These are phyloP conservation scores for Suhomyces kilbournensis DNA, from an alignment of 805 yeast genomes.

Conservation along the genomic window DNA sequence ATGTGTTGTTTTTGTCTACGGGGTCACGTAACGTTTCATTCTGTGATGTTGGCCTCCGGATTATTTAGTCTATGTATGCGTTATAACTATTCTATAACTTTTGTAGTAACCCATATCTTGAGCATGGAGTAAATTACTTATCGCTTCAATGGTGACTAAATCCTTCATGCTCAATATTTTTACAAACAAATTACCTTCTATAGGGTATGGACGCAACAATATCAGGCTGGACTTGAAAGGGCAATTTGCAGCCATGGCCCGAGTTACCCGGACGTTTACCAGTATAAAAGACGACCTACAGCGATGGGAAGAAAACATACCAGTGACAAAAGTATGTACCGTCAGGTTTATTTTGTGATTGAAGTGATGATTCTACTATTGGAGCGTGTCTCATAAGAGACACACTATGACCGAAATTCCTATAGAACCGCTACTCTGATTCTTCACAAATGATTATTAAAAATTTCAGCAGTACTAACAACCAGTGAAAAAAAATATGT, in stretches of 20 bases:
- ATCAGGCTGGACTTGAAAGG: too few species aligned
- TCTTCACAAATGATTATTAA: neutral
- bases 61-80: neutral
- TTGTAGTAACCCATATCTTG: too few species aligned
- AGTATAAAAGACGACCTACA: neutral
- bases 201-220: too few species aligned
- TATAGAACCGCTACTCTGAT: constrained; percentile 21
- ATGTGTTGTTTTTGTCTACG: neutral
- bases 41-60: neutral
- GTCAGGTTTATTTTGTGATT: neutral
- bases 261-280: neutral
- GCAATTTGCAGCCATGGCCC: neutral
- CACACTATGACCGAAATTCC: constrained; percentile 9
- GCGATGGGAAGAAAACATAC: neutral
- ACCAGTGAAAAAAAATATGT: neutral
- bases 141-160: too few species aligned
- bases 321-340: neutral
- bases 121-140: too few species aligned
- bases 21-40: neutral
- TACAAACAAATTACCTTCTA: too few species aligned
- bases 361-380: constrained; percentile 14
- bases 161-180: too few species aligned
- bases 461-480: neutral
- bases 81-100: neutral
- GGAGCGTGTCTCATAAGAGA: constrained; percentile 4